phyloP scores from a whole-genome alignment of 371 early-diverging fungal species.

The Gilbertella persicaria region DNA sequence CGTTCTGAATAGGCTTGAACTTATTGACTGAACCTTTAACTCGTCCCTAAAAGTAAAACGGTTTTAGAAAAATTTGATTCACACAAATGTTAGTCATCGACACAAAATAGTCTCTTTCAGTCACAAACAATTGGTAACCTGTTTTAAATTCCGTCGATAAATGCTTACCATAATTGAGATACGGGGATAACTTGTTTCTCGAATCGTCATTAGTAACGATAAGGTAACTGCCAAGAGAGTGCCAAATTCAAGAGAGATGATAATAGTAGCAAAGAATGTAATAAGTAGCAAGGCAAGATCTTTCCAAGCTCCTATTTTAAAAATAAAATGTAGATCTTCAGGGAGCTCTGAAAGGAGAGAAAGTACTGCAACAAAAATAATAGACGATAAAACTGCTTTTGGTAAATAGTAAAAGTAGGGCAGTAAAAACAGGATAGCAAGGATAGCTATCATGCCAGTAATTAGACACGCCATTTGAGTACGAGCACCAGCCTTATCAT shows the following conservation, averaged over 20 bases:
- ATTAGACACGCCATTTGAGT: conserved; percentile 87
- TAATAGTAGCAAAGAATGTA: conserved; percentile 82
- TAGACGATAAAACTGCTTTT: conserved; percentile 79
- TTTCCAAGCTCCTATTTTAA: conserved; percentile 82
- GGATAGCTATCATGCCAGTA: conserved; percentile 71
- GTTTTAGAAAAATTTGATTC: conserved; percentile 4
- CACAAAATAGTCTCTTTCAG: not conserved
- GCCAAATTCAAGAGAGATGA: conserved; percentile 89
- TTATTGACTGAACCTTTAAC: conserved; percentile 47
- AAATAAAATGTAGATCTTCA: conserved; percentile 81
- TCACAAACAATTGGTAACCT: conserved; percentile 8
- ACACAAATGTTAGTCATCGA: conserved; percentile 11
- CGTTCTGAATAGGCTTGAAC: conserved; percentile 62
- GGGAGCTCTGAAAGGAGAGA: conserved; percentile 80
- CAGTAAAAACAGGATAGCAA: conserved; percentile 76
- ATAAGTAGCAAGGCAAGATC: conserved; percentile 79
- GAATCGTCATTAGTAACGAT: conserved; percentile 86
- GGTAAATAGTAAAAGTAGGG: conserved; percentile 89
- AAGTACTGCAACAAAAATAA: conserved; percentile 86
- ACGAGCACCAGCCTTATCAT: conserved; percentile 84
- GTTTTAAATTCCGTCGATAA: conserved; percentile 21
- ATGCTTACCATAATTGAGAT: conserved; percentile 76
- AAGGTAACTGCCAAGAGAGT: conserved; percentile 85
- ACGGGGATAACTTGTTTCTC: conserved; percentile 84
- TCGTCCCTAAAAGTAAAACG: conserved; percentile 31